Conservation (phyloP, 129 eudicot species). For the Helichrysum umbraculigerum region DNA sequence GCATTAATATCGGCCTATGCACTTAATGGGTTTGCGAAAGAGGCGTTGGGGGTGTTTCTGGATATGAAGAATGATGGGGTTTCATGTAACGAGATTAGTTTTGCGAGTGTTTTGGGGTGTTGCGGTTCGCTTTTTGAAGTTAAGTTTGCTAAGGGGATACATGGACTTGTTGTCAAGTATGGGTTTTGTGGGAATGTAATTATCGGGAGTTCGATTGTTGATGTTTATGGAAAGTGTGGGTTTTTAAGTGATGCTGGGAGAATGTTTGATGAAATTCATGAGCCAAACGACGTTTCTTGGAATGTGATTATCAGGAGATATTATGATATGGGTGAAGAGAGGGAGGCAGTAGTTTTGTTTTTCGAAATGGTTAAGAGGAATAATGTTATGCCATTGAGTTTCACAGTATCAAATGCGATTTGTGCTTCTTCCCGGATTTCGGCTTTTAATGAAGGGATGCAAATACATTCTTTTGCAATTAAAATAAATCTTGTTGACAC, state of each 20-base stretch:
- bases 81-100: constrained; percentile 58
- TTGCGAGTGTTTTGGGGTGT: constrained; percentile 63
- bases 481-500: constrained; percentile 46
- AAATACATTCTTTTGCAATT: constrained; percentile 63
- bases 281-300: constrained; percentile 74
- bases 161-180: constrained; percentile 51
- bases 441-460: constrained; percentile 51
- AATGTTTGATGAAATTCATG: constrained; percentile 66
- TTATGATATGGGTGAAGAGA: constrained; percentile 58
- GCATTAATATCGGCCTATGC: constrained; percentile 61
- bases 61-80: constrained; percentile 56
- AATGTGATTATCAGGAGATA: constrained; percentile 82
- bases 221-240: constrained; percentile 72
- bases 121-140: constrained; percentile 55
- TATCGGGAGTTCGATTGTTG: constrained; percentile 63
- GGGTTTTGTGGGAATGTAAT: constrained; percentile 74
- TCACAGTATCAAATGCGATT: constrained; percentile 65
- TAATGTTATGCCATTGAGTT: constrained; percentile 49
- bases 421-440: constrained; percentile 62
- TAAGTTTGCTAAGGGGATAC: constrained; percentile 46
- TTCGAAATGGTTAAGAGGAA: constrained; percentile 44
- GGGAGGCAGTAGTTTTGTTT: constrained; percentile 55
- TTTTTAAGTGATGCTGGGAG: constrained; percentile 60
- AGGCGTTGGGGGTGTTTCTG: constrained; percentile 47
- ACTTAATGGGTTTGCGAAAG: constrained; percentile 40